Percentiles rank a stretch among this genome's conserved stretches.
Conservation (phyloP, 2,329 filamentous ascomycete genomes). For the Colletotrichum sp. region DNA sequence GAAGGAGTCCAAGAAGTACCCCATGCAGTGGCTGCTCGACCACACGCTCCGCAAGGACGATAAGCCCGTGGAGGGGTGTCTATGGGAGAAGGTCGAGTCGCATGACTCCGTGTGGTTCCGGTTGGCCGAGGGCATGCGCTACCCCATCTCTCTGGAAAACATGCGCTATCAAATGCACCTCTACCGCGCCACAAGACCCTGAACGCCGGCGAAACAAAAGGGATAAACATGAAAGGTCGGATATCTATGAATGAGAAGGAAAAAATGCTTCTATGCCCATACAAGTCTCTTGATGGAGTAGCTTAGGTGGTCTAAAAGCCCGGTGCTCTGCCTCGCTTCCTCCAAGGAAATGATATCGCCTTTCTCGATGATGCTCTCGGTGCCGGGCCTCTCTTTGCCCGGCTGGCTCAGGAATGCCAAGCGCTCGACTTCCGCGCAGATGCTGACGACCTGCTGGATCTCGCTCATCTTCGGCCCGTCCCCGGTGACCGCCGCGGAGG, state of each 20-base stretch:
- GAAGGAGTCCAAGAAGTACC: conserved; percentile 71
- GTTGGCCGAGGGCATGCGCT: conserved; percentile 68
- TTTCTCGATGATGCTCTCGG: conserved; percentile 55
- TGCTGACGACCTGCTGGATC: conserved; percentile 61
- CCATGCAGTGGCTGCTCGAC: conserved; percentile 92
- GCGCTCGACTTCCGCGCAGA: conserved; percentile 80
- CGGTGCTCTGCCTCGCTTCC: conserved; percentile 87
- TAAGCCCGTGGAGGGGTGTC: conserved; percentile 30
- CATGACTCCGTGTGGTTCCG: conserved; percentile 89
- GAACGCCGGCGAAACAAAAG: neutral
- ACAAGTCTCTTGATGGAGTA: conserved; percentile 94
- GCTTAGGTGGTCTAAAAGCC: conserved; percentile 83
- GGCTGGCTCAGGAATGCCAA: conserved; percentile 58
- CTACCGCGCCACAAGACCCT: conserved; percentile 54
- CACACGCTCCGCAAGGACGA: conserved; percentile 69
- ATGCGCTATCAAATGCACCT: conserved; percentile 95
- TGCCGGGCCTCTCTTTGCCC: conserved; percentile 43
- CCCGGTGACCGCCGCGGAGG: conserved; percentile 59
- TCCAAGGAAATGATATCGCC: conserved; percentile 81
- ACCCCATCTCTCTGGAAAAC: conserved; percentile 88
- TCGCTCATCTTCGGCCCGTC: conserved; percentile 53
- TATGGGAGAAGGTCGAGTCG: conserved; percentile 78
- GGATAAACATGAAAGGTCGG: neutral
- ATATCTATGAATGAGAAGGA: neutral
- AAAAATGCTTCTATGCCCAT: conserved; percentile 62